Percentiles rank a stretch among this genome's conserved stretches.
These are phyloP conservation scores for Ensete ventricosum DNA, from an alignment of 176 grass and related monocot genomes.

Conservation along the genomic window DNA sequence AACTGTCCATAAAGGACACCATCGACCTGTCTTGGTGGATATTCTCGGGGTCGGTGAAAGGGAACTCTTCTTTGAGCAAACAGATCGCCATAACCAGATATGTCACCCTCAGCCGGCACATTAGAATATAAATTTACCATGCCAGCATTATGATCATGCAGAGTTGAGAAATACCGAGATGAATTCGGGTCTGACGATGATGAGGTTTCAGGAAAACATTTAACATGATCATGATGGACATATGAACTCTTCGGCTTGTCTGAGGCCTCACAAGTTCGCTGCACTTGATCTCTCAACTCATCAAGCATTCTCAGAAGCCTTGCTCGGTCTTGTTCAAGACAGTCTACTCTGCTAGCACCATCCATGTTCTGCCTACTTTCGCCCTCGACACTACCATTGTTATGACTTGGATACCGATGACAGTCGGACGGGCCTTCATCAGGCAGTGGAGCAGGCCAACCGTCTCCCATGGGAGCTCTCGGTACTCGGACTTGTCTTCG, in stretches of 20 bases:
- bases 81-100: conserved; percentile 45
- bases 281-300: conserved; percentile 91
- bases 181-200: conserved; percentile 36
- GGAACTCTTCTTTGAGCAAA: conserved; percentile 31
- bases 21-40: conserved; percentile 42
- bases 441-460: conserved; percentile 15
- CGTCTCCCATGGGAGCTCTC: conserved; percentile 8
- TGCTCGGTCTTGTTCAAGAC: conserved; percentile 76
- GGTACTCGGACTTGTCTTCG: conserved; percentile 1
- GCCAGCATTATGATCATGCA: conserved; percentile 30
- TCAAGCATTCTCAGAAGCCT: conserved; percentile 79
- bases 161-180: conserved; percentile 29
- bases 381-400: conserved; percentile 23
- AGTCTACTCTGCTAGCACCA: conserved; percentile 55
- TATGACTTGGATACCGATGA: conserved; percentile 21
- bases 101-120: conserved; percentile 25
- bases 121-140: conserved; percentile 44
- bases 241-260: conserved; percentile 41
- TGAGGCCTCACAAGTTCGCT: conserved; percentile 58
- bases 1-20: conserved; percentile 56
- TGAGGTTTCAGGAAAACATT: conserved; percentile 27
- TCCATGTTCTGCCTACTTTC: conserved; percentile 24
- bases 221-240: conserved; percentile 25
- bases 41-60: conserved; percentile 23
- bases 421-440: conserved; percentile 34